Conservation (phyloP, 2,329 filamentous ascomycete species). For the Fusarium metavorans region DNA sequence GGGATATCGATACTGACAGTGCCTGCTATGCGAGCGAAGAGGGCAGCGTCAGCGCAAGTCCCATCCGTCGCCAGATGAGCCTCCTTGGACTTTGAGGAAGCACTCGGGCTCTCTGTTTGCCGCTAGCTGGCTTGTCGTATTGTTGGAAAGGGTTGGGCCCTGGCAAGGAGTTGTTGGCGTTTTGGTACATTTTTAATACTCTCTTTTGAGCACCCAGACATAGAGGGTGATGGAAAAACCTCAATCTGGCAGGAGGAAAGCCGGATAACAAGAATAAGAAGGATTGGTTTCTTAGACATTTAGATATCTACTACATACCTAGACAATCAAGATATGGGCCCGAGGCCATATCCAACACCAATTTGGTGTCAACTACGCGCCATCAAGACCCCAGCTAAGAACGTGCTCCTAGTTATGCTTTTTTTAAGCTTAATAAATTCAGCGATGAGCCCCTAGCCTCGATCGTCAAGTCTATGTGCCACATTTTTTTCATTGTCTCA, state of each 20-base stretch:
- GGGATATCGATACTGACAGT: conserved; percentile 95
- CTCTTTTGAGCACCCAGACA: not conserved
- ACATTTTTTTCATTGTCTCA: not conserved
- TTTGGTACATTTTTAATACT: conserved; percentile 21
- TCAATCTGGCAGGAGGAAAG: not conserved
- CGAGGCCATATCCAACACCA: not conserved
- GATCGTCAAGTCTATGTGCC: not conserved
- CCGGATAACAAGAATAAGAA: not conserved
- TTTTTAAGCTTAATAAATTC: not conserved
- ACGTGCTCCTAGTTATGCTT: not conserved
- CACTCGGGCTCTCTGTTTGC: not conserved
- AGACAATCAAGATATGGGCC: not conserved
- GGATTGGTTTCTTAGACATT: not conserved
- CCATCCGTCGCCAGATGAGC: conserved; percentile 79
- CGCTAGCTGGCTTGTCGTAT: not conserved
- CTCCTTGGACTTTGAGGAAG: conserved; percentile 63
- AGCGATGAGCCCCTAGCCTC: not conserved
- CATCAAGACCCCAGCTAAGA: not conserved
- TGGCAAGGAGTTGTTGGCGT: conserved; percentile 41
- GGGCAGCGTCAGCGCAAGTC: conserved; percentile 74
- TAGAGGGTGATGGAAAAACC: conserved; percentile 4
- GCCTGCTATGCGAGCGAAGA: conserved; percentile 80
- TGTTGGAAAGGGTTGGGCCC: conserved; percentile 13
- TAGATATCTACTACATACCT: not conserved
- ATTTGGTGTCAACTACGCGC: not conserved